Conservation (phyloP, 2,329 filamentous ascomycete genomes). For the Neophaeococcomyces mojaviensis region DNA sequence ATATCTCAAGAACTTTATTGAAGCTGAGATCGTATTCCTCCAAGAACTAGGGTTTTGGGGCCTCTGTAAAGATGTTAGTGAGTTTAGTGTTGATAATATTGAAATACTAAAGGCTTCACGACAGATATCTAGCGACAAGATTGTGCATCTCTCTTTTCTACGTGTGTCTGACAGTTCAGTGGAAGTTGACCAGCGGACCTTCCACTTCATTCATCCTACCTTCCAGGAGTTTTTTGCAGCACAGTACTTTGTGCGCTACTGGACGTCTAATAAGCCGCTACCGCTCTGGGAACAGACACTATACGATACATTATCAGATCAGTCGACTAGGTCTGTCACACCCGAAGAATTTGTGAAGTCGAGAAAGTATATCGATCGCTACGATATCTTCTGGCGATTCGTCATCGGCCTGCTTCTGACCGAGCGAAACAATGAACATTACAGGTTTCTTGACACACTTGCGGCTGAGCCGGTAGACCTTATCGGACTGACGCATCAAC, state of each 20-base stretch:
- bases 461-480: conserved; percentile 31
- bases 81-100: too few species aligned
- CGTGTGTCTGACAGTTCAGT: too few species aligned
- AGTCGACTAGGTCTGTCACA: conserved; percentile 29
- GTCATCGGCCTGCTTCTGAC: conserved; percentile 31
- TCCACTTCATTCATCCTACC: too few species aligned
- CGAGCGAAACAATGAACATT: conserved; percentile 5
- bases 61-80: too few species aligned
- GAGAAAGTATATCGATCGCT: conserved; percentile 33
- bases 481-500: conserved; percentile 31
- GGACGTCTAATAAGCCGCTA: too few species aligned
- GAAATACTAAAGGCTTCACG: too few species aligned
- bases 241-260: too few species aligned
- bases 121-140: too few species aligned
- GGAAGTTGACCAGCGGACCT: too few species aligned
- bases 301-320: conserved; percentile 27
- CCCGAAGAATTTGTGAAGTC: conserved; percentile 27
- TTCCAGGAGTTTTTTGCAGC: too few species aligned
- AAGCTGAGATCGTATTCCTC: conserved; percentile 22
- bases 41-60: too few species aligned
- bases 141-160: too few species aligned
- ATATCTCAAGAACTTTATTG: conserved; percentile 16
- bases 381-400: conserved; percentile 39
- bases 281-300: conserved; percentile 22
- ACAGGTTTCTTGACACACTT: conserved; percentile 27